Evolutionary conservation across 139 green algal species (phyloP), one percentile per base, ranked within the genome.

Genomic region (Chlamydomonas urium): DNA sequence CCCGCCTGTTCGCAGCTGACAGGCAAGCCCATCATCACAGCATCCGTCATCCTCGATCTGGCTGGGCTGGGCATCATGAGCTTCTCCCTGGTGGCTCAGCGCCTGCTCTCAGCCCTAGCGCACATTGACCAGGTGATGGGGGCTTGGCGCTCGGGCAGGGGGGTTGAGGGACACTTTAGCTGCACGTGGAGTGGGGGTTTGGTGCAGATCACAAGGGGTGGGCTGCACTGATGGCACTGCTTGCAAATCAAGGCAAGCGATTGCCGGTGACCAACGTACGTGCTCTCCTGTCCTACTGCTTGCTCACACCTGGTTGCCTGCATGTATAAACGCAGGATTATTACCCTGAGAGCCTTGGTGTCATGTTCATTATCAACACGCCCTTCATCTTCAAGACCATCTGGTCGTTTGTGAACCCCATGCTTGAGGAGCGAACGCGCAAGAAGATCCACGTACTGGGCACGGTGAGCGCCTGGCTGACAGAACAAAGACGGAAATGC

Each of bases 301-400:
- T n/a, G n/a, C n/a, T n/a, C n/a, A n/a, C n/a, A n/a, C n/a, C n/a
- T n/a, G n/a, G n/a, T n/a, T n/a, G n/a, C n/a, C n/a, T n/a, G n/a
- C n/a, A n/a, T n/a, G n/a, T n/a, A n/a, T n/a, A n/a, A n/a, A n/a
- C n/a, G n/a, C n/a, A 88, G 73, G 81, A 87, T 72, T 81, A 85
- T 58, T 90, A 86, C 65, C 83, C 81, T 24, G 84, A 90, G 69
- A 73, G 77, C 38, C 75, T 90, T 50, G 84, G 81, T 26, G 68
- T 69, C 58, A 84, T 87, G 83, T 85, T 86, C 75, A 84, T 89
- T 67, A 81, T 89, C 73, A 89, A 87, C 71, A 79, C 81, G 63
- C 81, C 81, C 65, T 69, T 73, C 56, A 74, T 87, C 33, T 90
- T 90, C 67, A 72, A 60, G 3, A 58, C 75, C 58, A 75, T 86